Conservation (phyloP, 495 filamentous ascomycete genomes). For the Rostrohypoxylon terebratum region DNA sequence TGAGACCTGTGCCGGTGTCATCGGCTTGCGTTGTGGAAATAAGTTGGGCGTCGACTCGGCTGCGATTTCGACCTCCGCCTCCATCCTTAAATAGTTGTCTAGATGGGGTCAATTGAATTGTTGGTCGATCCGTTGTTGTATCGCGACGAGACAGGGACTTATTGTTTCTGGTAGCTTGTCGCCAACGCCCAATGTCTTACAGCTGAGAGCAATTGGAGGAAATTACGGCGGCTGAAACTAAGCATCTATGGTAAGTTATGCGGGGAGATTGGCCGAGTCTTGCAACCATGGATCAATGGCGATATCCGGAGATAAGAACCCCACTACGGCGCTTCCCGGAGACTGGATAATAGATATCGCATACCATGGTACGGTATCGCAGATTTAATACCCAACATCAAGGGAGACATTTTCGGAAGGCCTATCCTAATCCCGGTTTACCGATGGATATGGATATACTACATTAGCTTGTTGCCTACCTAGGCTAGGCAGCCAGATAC, state of each 20-base stretch:
- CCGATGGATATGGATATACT: background rate
- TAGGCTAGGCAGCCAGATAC: background rate
- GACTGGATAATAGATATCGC: background rate
- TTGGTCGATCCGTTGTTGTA: background rate
- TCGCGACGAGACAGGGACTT: background rate
- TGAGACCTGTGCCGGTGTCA: slow-evolving; percentile 53
- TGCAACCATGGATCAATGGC: background rate
- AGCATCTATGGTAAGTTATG: background rate
- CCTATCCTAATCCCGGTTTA: background rate
- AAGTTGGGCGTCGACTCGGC: slow-evolving; percentile 27
- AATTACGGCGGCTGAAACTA: background rate
- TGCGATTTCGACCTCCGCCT: slow-evolving; percentile 36
- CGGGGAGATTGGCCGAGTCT: background rate
- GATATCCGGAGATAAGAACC: slow-evolving; percentile 29
- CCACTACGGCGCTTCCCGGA: slow-evolving; percentile 26
- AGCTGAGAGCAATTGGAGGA: background rate
- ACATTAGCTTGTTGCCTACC: background rate
- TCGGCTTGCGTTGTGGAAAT: slow-evolving; percentile 49
- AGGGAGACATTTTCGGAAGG: background rate
- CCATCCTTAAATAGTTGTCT: slow-evolving; percentile 13
- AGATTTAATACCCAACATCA: background rate
- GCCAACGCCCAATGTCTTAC: background rate
- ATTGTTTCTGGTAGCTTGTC: background rate
- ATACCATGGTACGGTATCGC: background rate
- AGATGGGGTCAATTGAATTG: background rate